These are phyloP conservation scores for Penicilliopsis zonata DNA, from an alignment of 495 filamentous ascomycete genomes.

Conservation along the genomic window DNA sequence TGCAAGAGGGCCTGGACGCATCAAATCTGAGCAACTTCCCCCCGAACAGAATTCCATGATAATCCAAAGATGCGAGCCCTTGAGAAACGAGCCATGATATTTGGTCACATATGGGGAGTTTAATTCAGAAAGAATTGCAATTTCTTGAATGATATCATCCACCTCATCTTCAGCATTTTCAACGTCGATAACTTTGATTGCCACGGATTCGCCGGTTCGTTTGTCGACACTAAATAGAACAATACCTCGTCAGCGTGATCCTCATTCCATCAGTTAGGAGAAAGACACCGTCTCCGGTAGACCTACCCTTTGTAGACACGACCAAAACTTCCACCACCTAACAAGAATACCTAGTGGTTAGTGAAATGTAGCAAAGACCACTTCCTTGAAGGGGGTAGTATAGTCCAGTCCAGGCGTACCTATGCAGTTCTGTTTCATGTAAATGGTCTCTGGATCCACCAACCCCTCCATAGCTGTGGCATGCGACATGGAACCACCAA, in stretches of 20 bases:
- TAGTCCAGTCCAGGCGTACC: slow-evolving; percentile 39
- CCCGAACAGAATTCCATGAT: slow-evolving; percentile 92
- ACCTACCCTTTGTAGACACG: slow-evolving; percentile 88
- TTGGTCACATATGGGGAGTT: slow-evolving; percentile 91
- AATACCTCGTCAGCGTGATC: too few relatives aligned
- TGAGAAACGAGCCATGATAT: slow-evolving; percentile 92
- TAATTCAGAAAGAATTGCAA: slow-evolving; percentile 87
- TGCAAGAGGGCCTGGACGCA: slow-evolving; percentile 84
- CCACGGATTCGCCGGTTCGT: slow-evolving; percentile 72
- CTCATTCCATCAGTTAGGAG: background rate
- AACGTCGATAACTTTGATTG: slow-evolving; percentile 95
- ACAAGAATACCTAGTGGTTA: background rate
- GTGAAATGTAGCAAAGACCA: background rate
- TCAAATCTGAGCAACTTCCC: slow-evolving; percentile 81
- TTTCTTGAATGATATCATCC: slow-evolving; percentile 97
- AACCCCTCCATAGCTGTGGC: slow-evolving; percentile 24
- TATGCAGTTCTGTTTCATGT: slow-evolving; percentile 90
- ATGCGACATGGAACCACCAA: slow-evolving; percentile 1
- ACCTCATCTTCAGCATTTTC: slow-evolving; percentile 98
- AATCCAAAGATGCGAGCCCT: slow-evolving; percentile 95
- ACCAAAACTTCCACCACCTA: slow-evolving; percentile 83
- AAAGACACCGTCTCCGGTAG: slow-evolving; percentile 12
- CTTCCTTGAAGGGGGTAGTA: background rate
- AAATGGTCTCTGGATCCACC: slow-evolving; percentile 75
- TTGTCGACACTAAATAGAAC: slow-evolving; percentile 57